Evolutionary conservation across 306 rosid genomes (phyloP), one percentile per base, ranked within the genome.

Genomic region (Cajanus cajan): DNA sequence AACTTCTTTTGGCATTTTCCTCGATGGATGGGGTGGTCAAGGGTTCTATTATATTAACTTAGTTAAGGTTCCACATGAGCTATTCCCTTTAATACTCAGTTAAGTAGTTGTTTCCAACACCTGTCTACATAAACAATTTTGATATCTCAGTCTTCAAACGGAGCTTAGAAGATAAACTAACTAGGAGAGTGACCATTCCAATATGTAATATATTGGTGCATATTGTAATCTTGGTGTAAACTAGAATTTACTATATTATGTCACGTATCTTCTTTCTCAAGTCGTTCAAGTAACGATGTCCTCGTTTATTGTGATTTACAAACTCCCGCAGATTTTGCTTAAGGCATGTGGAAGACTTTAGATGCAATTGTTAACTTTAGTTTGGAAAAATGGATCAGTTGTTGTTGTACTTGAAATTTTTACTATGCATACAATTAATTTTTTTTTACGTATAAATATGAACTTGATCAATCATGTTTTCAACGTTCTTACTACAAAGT

Each of bases 141-240:
- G 44, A 71, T 65, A 22, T 76, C 61, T 61, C 31, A 28, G 47
- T 63, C 51, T 82, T 79, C 80, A 55, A 41, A 55, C n/a, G 72
- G 43, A 66, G 48, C 68, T 52, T 65, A 24, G 67, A 44, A 62
- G 28, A 71, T 40, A 18, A 77, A 28, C 64, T 57, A 66, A 57
- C 58, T 72, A 44, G 50, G 76, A 10, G 25, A 44, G 57, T 65
- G 78, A 45, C 70, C 19, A 3, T 66, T 73, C 76, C 71, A 55
- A 61, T 58, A 44, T 48, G n/a, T 45, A 65, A 50, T n/a, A 52
- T 77, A 13, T 44, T 45, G 82, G 39, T 71, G 41, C 39, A 66
- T 57, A 22, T 83, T 82, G 61, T 73, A 58, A 67, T 47, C 73
- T 78, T 78, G 44, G 51, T 73, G 54, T 62, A 68, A 68, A 67